Evolutionary conservation across 805 yeast genomes (phyloP).

Genomic region (Jamesozyma rosinii): DNA sequence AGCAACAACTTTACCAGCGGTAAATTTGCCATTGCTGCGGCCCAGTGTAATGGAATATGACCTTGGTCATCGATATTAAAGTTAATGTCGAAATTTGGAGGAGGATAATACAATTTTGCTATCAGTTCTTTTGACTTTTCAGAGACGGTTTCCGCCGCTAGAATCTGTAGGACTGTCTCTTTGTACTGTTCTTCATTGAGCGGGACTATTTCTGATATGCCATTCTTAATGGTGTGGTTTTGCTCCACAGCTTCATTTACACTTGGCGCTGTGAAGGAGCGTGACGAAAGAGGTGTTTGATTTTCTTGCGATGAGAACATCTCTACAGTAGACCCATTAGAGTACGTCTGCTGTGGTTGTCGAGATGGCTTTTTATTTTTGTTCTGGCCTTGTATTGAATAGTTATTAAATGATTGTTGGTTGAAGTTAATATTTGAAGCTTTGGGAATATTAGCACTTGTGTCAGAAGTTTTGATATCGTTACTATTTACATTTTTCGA

Average conservation of each 20-base stretch:
- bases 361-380: neutral
- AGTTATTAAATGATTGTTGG: neutral
- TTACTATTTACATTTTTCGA: neutral
- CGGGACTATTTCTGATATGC: neutral
- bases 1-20: conserved; percentile 48
- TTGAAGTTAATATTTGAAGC: neutral
- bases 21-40: conserved; percentile 67
- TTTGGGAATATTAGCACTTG: neutral
- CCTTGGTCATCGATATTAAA: conserved; percentile 72
- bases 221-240: neutral
- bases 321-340: conserved; percentile 16
- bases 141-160: conserved; percentile 27
- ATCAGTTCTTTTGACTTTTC: conserved; percentile 25
- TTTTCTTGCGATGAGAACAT: conserved; percentile 20
- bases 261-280: conserved; percentile 7
- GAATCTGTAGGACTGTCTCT: conserved; percentile 23
- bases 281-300: conserved; percentile 20
- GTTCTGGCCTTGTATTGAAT: neutral
- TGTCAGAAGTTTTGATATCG: neutral
- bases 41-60: conserved; percentile 79
- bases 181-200: conserved; percentile 20
- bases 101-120: conserved; percentile 43
- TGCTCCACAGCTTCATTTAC: neutral
- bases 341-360: conserved; percentile 1
- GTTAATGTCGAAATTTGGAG: conserved; percentile 54